Evolutionary conservation across 495 filamentous ascomycete species (phyloP), one percentile per base, ranked within the genome.

Genomic region (Pyrenula aspistea): DNA sequence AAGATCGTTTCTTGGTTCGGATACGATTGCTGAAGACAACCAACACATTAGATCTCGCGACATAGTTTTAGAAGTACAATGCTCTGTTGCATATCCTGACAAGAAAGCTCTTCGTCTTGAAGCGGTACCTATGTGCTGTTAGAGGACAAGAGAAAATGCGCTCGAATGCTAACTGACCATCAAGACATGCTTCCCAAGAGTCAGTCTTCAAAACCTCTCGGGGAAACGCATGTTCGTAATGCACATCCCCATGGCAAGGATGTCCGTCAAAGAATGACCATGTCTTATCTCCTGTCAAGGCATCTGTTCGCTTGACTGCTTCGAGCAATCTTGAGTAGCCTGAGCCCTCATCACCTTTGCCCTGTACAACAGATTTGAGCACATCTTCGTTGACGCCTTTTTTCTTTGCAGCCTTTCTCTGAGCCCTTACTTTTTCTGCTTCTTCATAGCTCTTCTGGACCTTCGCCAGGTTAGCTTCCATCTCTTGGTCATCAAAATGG

Each of bases 301-400:
- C 85, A 56, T 91, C 86, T 10, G 87, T 92, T 60, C 90, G 79
- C 60, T 82, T 78, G 31, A 94, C 77, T 36, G 89, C 89, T 55
- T 79, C 76, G 36, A 85, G 70, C 8, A 93, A 68, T 65, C 82
- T 85, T 53, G 73, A 71, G 2, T 78, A 67, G 22, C 74, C 68
- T 24, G 77, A 81, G 55, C 83, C 78, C 52, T 81, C 77, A 2
- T 76, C 67, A n/a, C 77, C 73, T 11, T 71, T 59, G 22, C 84
- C 63, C 4, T 42, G 8, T 8, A 15, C 15, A 0, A 70, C 71
- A 1, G 67, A 69, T 10, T 66, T 67, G 24, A 82, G 57, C 20
- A 74, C 56, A 53, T 63, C 63, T 64, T 73, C 70, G 15, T 82
- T 51, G 21, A 62, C 54, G 42, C 20, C 23, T 24, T 59, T 55